Conservation (phyloP, 768 basidiomycete genomes). For the Trametes punicea region DNA sequence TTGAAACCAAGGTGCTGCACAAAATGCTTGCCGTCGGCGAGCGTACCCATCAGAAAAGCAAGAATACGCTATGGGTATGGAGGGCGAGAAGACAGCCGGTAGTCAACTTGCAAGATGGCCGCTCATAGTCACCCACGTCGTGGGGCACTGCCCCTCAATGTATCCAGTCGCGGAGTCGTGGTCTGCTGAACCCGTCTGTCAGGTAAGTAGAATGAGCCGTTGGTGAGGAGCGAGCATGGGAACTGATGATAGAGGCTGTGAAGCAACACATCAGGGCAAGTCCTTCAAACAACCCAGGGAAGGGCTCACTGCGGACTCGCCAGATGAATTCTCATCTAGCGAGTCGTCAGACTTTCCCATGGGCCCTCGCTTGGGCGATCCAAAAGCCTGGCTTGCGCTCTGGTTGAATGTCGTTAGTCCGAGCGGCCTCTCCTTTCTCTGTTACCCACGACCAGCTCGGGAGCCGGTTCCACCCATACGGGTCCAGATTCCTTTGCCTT, state of each 20-base stretch:
- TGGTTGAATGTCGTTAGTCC: constrained; percentile 23
- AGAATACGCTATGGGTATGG: constrained; percentile 35
- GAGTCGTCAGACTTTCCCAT: constrained; percentile 19
- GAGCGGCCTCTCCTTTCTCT: constrained; percentile 27
- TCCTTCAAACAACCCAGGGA: too few relatives aligned
- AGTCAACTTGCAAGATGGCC: constrained; percentile 42
- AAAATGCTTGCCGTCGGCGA: constrained; percentile 51
- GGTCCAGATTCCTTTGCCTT: constrained; percentile 12
- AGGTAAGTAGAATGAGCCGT: background rate
- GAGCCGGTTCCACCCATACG: constrained; percentile 25
- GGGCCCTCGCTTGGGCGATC: constrained; percentile 18
- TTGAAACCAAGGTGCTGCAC: constrained; percentile 38
- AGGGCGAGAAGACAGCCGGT: constrained; percentile 36
- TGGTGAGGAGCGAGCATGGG: too few relatives aligned
- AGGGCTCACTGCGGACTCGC: constrained; percentile 28
- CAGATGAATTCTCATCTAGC: constrained; percentile 34
- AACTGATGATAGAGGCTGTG: too few relatives aligned
- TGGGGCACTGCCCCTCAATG: constrained; percentile 20
- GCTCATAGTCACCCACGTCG: background rate
- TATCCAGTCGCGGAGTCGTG: background rate
- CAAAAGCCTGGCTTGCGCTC: constrained; percentile 27
- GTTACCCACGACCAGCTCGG: constrained; percentile 22
- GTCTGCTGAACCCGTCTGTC: constrained; percentile 16
- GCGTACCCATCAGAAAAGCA: constrained; percentile 51
- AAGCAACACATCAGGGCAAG: too few relatives aligned